A percentile compares a stretch with the other conserved stretches of the same genome.
Conservation (phyloP, 805 yeast species). For the Lachancea dasiensis region DNA sequence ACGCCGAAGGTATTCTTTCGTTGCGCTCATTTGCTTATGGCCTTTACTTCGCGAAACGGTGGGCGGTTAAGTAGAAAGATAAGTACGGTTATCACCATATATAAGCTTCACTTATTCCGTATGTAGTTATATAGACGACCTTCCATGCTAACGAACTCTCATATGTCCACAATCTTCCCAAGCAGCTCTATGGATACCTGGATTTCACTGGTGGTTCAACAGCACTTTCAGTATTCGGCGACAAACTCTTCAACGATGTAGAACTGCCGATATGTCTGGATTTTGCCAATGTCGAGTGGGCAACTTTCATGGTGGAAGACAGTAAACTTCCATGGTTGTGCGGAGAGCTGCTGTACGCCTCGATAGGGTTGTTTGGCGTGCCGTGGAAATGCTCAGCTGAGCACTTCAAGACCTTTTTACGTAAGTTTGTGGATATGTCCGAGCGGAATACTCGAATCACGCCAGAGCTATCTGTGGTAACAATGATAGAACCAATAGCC, state of each 20-base stretch:
- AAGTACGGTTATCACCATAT: too few relatives aligned
- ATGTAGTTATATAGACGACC: too few relatives aligned
- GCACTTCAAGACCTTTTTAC: conserved; percentile 32
- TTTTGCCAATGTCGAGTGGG: conserved; percentile 4
- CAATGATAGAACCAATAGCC: conserved; percentile 46
- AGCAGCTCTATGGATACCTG: too few relatives aligned
- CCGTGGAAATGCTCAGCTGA: conserved; percentile 1
- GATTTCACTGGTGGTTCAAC: too few relatives aligned
- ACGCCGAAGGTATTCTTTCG: too few relatives aligned
- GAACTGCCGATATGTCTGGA: conserved; percentile 5
- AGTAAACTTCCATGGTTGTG: conserved; percentile 4
- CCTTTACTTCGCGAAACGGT: too few relatives aligned
- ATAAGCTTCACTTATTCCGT: too few relatives aligned
- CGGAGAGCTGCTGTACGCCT: neutral
- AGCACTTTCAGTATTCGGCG: too few relatives aligned
- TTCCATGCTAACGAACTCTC: too few relatives aligned
- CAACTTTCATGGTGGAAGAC: conserved; percentile 5
- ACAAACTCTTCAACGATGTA: conserved; percentile 3
- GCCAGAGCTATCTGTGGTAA: conserved; percentile 74
- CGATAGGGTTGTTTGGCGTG: neutral
- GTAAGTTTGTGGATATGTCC: conserved; percentile 54
- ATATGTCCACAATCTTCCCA: too few relatives aligned
- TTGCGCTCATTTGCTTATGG: too few relatives aligned
- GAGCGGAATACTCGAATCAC: conserved; percentile 71
- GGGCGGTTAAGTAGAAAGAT: too few relatives aligned